These are phyloP conservation scores for Pinus tabuliformis DNA, from an alignment of 75 land plant genomes.

Conservation along the genomic window DNA sequence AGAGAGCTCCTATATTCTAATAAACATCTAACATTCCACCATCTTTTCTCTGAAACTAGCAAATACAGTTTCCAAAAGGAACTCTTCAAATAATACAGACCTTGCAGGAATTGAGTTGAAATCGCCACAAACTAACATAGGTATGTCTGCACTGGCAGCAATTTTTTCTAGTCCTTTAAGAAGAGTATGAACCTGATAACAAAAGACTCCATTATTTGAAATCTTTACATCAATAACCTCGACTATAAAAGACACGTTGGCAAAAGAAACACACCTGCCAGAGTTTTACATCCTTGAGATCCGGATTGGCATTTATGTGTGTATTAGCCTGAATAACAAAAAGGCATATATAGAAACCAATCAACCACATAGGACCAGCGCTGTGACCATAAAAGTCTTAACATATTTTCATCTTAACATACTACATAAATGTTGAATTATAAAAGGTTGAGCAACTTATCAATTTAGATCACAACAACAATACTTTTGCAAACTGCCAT, in stretches of 20 bases:
- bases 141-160: conserved; percentile 96
- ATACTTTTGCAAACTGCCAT: neutral
- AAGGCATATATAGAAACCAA: neutral
- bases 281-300: conserved; percentile 94
- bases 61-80: neutral
- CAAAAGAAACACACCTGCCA: conserved; percentile 75
- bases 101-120: conserved; percentile 95
- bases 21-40: neutral
- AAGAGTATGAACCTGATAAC: conserved; percentile 87
- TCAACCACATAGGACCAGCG: neutral
- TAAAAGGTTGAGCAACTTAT: no score
- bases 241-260: neutral
- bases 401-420: no score
- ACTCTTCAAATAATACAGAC: conserved; percentile 33
- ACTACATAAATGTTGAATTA: no score
- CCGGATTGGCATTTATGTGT: conserved; percentile 88
- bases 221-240: neutral
- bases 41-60: neutral
- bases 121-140: conserved; percentile 99
- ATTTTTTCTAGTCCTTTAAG: conserved; percentile 96
- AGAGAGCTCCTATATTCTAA: neutral
- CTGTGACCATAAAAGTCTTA: neutral
- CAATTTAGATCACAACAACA: neutral
- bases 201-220: neutral
- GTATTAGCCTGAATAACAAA: conserved; percentile 79